Evolutionary conservation across 2,329 filamentous ascomycete species (phyloP), one percentile per base, ranked within the genome.

Genomic region (Aspergillus ochraceoroseus): DNA sequence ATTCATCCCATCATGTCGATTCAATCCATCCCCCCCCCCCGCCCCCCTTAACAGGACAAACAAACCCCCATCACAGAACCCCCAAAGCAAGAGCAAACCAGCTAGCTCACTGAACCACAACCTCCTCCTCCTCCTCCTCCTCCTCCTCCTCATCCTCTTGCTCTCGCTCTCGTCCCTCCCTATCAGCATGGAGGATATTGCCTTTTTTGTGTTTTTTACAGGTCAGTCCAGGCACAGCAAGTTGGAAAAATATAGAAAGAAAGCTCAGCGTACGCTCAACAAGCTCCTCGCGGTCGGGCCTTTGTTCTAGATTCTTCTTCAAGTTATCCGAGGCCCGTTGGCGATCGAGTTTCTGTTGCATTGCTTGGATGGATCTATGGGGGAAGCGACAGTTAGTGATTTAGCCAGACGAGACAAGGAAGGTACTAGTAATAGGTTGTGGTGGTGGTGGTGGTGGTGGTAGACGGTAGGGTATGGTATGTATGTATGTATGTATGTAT

Each of bases 271-370:
- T 71, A 89, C 85, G 84, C 61, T 92, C 84, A 48, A 95, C 71
- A 14, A 95, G 74, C 57, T 87, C 80, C 23, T 87, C 77, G 42
- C 85, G 80, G 14, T 87, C 77, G 3, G 80, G 78, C 11, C 82
- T 67, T 42, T 77, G 73, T 52, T 78, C 73, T 8, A 85, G 68
- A 17, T 77, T 73, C 62, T 80, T 82, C 65, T 79, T 82, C 48
- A 85, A 62, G 49, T 67, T 78, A 58, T 85, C 79, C 7, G 74
- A 73, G 11, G 75, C 74, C 42, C 74, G 71, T 59, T 83, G 79
- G 48, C 80, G 76, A 53, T 82, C 80, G 28, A 85, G 75, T 50
- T 83, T 80, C 30, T 74, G 72, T 36, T 74, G 73, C 41, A 71
- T 70, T 11, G 77, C 73, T 65, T 85, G 82, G 23, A 85, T 70